Base-by-base conservation (phyloP, 2,329 filamentous ascomycete genomes). In the Fusarium sp. region DNA sequence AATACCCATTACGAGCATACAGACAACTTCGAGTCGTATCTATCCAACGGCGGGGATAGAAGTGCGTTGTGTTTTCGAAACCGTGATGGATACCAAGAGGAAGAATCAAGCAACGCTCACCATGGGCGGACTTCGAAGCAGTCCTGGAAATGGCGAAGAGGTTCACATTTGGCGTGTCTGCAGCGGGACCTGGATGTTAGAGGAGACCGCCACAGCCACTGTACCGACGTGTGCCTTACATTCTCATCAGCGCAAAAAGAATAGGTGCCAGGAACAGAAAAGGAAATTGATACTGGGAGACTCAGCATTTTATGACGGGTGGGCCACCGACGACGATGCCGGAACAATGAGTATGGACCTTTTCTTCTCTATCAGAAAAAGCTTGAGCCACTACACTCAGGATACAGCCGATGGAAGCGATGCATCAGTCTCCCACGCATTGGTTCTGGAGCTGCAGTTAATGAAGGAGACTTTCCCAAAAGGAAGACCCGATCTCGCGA, bases 11-110 rank as follows among this genome's bases (percentile, higher is more conserved):
- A 88, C 92, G 1, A 91, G 92, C 40, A 85, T 86, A 41, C 92
- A 94, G 52, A 93, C 94, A 77, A 89, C 92, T 78, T 96, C 92
- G 6, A 67, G 42, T 3, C 53, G 69, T 1, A 89, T 97, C 59
- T 93, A 95, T 74, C 91, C 95, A 0, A 97, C 94, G 62, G 97
- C 94, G 64, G 95, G 97, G 78, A 89, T 98, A 72, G 94, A 92
- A 67, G 91, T 93, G 40, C 89, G 89, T 72, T 91, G 96, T 62
- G 89, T 91, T 69, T 90, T 97, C 58, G 89, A 91, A 20, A 88
- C 92, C 13, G 88, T 96, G 59, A 89, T 97, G 63, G 89, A 97
- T 79, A 93, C 94, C 3, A 91, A 92, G 59, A 91, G 91, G 72
- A 89, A 87, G 72, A 95, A 96, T 79, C 49, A 46, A 2, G 49